Evolutionary conservation across 2,329 filamentous ascomycete species (phyloP), one percentile per base, ranked within the genome.

Genomic region (Ophiocordyceps australis): DNA sequence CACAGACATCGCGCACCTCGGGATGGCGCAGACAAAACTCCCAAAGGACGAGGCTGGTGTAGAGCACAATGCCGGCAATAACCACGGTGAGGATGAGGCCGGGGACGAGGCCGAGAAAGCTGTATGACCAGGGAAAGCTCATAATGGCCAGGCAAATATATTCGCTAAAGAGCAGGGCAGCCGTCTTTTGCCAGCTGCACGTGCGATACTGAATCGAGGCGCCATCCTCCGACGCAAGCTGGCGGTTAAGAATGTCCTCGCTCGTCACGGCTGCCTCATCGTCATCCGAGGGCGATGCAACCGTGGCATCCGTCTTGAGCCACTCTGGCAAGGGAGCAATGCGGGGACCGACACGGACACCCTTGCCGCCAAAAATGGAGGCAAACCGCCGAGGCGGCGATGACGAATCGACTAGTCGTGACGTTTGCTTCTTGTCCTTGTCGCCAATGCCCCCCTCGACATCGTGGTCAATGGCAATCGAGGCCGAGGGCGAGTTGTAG

Each of bases 101-200:
- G 0, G 85, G 83, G 1, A 93, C 80, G 11, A 94, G 63, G 7
- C 85, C 85, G 7, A 94, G 65, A 16, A 86, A 57, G 22, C 81
- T 80, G 50, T 94, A 94, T 0, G 82, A 92, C 65, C 79, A 92
- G 0, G 85, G 85, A 38, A 94, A 94, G 26, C 80, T 91, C 83
- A 94, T 93, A 45, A 93, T 93, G 30, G 68, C 46, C 51, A 94
- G 55, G 47, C 82, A 92, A 31, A 94, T 94, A 48, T 94, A 94
- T 57, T 94, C 85, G 26, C 81, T 89, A 53, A 94, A 93, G 26
- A 94, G 69, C 38, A 93, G 50, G 2, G 76, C 82, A 1, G 85
- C 82, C 27, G 85, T 93, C 76, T 93, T 93, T 43, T 80, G 76
- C 85, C 85, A 94, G 37, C 75, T 85, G 54, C 85, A 94, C 20